Evolutionary conservation across 2,329 filamentous ascomycete species (phyloP).

Genomic region (Claviceps paspali): DNA sequence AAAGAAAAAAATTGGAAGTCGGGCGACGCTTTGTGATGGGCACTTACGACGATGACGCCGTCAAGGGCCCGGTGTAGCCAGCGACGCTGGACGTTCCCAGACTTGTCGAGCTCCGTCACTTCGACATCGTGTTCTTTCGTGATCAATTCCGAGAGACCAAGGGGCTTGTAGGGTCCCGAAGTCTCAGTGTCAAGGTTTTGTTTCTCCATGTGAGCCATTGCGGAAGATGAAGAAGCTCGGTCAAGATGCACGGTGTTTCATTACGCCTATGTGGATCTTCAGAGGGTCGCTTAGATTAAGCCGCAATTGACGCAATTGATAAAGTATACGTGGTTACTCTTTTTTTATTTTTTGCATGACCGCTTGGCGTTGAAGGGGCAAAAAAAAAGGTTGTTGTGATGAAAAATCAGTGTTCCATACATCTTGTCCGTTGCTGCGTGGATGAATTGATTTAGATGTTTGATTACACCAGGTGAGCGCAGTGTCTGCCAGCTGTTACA

Average conservation of each 20-base stretch:
- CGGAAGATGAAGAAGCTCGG: background rate
- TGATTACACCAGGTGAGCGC: background rate
- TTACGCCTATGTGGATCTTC: too few species aligned
- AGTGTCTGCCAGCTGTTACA: slow-evolving; percentile 3
- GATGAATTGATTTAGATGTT: background rate
- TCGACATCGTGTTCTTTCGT: slow-evolving; percentile 14
- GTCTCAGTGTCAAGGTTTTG: background rate
- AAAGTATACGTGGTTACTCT: too few species aligned
- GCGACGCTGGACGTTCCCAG: slow-evolving; percentile 18
- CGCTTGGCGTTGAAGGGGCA: background rate
- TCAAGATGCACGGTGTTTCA: background rate
- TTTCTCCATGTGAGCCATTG: background rate
- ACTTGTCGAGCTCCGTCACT: slow-evolving; percentile 23
- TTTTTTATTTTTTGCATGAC: background rate
- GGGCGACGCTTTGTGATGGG: too few species aligned
- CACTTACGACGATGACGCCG: slow-evolving; percentile 14
- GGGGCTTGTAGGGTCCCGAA: background rate
- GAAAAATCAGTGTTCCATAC: background rate
- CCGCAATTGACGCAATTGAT: too few species aligned
- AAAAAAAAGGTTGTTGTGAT: background rate
- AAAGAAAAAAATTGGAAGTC: too few species aligned
- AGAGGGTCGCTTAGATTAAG: too few species aligned
- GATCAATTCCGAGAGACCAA: slow-evolving; percentile 12
- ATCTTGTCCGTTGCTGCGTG: background rate
- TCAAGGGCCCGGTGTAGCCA: slow-evolving; percentile 19